Base-by-base conservation (phyloP, 1,139 yeast species). In the Geotrichum carabidarum region DNA sequence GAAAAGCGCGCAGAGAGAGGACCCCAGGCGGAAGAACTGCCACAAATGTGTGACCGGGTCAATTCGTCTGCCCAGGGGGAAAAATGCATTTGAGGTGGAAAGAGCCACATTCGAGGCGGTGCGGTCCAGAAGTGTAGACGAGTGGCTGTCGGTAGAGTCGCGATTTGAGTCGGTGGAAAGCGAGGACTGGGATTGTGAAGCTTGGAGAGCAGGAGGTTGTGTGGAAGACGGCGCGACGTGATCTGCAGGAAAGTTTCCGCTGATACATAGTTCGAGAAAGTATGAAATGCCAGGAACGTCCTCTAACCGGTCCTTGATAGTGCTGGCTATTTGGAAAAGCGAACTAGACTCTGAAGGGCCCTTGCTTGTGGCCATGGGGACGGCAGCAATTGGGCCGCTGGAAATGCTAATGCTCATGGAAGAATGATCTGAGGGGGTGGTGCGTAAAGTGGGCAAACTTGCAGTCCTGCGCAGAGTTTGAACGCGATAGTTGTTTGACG, bases 11-110 rank as follows among this genome's bases (percentile, higher is more conserved):
- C 98, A 91, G 48, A 93, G 76, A 6, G 98, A 95, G 2, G 95
- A 86, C 8, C 99, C 99, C 65, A 86, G 90, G 63, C 93, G 95
- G 65, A 93, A 84, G 47, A 93, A 74, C 63, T 88, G 84, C 83
- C 96, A 87, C 52, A 93, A 71, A 60, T 89, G 91, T 1, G 97
- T 88, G 1, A 88, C 97, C 1, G 98, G 97, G 67, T 93, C 99
- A 63, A 87, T 60, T 12, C 62, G 61, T 52, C 51, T 57, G 38
- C 65, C 67, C 22, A 60, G 64, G 52, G 68, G 55, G 12, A 55
- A 42, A 14, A 57, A 49, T n/a, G 58, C 49, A 42, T 58, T 48
- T n/a, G 53, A 59, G 43, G 53, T 6, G 40, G 57, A 34, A 38
- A 32, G 37, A 4, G 50, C 41, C 27, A 43, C 31, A 15, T 48